Evolutionary conservation across 352 stramenopile genomes (phyloP).

Genomic region (Plasmopara muralis): DNA sequence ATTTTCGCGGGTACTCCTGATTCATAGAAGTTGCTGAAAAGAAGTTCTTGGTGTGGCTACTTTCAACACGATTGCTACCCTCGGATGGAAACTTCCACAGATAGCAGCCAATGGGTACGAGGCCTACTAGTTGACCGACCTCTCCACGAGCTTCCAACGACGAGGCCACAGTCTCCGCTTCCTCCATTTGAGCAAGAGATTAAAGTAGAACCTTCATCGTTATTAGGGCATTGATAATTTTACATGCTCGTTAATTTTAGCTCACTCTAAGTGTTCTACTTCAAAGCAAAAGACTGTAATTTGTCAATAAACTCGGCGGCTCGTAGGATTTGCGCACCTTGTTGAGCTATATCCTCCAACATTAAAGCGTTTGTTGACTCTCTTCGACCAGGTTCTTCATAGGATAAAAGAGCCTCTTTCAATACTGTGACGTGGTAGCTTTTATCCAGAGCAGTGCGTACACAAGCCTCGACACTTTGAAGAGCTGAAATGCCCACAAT

Average conservation of each 20-base stretch:
- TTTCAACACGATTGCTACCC: no score
- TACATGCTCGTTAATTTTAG: no score
- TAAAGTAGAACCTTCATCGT: no score
- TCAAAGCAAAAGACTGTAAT: conserved; percentile 28
- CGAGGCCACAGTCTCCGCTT: no score
- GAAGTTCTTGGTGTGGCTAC: no score
- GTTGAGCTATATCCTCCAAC: conserved; percentile 21
- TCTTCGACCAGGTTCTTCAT: not conserved
- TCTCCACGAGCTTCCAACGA: no score
- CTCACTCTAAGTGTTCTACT: not conserved
- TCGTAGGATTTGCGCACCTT: conserved; percentile 28
- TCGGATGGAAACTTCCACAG: no score
- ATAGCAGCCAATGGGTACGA: no score
- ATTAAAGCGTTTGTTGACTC: conserved; percentile 7
- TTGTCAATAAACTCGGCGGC: conserved; percentile 28
- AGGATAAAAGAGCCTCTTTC: conserved; percentile 55
- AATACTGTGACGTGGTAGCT: conserved; percentile 85
- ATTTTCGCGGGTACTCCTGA: no score
- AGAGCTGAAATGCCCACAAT: conserved; percentile 79
- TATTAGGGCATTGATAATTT: not conserved
- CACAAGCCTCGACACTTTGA: conserved; percentile 69
- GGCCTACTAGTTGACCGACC: no score
- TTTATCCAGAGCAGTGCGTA: conserved; percentile 80
- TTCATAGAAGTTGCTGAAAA: no score
- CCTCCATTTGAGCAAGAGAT: no score